Evolutionary conservation across 1,284 basidiomycete species (phyloP), one percentile per base, ranked within the genome.

Genomic region (Puccinia polysora): DNA sequence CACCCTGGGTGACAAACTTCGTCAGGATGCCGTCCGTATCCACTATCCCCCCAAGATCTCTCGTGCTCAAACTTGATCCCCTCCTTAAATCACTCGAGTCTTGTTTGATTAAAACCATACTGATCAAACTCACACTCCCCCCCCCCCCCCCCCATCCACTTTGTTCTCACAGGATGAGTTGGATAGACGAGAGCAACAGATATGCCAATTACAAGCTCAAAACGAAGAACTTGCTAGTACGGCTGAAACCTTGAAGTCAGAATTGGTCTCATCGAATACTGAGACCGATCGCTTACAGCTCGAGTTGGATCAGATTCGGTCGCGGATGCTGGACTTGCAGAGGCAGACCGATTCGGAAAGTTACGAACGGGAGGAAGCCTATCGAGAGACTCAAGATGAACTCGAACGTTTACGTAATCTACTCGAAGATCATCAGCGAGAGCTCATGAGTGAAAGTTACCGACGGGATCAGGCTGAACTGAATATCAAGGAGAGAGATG

Each of bases 1-100:
- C 32, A 91, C 90, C 4, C 84, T 99, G 30, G 93, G 93, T 47
- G 94, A 93, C 78, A 95, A 97, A 80, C 83, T 99, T 71, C 87
- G 89, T 79, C 91, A 96, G 80, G 96, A 98, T 81, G 95, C 96
- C 76, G 94, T 96, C 82, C 79, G 90, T 86, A 63, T 34, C 40
- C 18, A 36, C 74, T 53, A 52, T 71, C 40, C 4, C 18, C 45
- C 20, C 4, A 25, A 49, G 47, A 45, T 49, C 8, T 47, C 28
- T 58, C 47, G 23, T 63, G 20, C 58, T 52, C 47, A 74, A 67
- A 40, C 15, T 23, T 25, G 28, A 59, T 20, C n/a, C 23, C 15
- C 56, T 64, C 4, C 23, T 67, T 58, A 2, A 23, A 32, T 62
- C n/a, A 38, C 34, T 50, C 55, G 55, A 74, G n/a, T n/a, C n/a